Base-by-base conservation (phyloP, 2,329 filamentous ascomycete species). In the Septoria linicola region DNA sequence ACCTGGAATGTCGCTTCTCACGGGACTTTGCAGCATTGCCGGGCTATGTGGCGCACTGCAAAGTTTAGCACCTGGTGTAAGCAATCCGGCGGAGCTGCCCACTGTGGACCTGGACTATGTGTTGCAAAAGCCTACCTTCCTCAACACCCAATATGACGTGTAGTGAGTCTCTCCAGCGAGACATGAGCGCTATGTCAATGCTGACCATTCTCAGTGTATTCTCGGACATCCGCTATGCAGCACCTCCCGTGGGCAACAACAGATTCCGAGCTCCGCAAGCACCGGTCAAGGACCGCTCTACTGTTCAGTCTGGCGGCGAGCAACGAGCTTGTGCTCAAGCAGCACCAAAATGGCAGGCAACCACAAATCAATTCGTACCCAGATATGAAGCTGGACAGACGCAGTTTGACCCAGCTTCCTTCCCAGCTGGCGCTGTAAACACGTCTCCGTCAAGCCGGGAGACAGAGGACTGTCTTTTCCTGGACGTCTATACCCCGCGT, bases 211-310 rank as follows among this genome's bases (percentile, higher is more conserved):
- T 13, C 14, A 80, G 79, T 65, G 78, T 76, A 54, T 82, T 82
- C 66, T 74, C 68, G 45, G 80, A 82, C 58, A 80, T 82, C 54
- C 73, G 79, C 36, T 82, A 76, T 63, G 80, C 77, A 4, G 75
- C 76, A 20, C 73, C 80, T 11, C 79, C 80, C 1, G 54, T 76
- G 2, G 78, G 76, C 8, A 60, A 78, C 11, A 63, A 79, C 37
- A 70, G 80, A 19, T 82, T 80, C 56, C 70, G 70, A 14, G 72
- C 73, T 23, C 78, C 80, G 2, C 54, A 62, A 37, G 39, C 57
- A 10, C 63, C 66, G 68, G 65, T 65, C 6, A 58, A 65, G 37
- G 73, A 79, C 58, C 70, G 76, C 25, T 66, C 70, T 4, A 54
- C 59, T 1, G 65, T 81, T n/a, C 72, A 79, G 40, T 72, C 66